Evolutionary conservation across 257 asterid species (phyloP).

Genomic region (Handroanthus guayacan): DNA sequence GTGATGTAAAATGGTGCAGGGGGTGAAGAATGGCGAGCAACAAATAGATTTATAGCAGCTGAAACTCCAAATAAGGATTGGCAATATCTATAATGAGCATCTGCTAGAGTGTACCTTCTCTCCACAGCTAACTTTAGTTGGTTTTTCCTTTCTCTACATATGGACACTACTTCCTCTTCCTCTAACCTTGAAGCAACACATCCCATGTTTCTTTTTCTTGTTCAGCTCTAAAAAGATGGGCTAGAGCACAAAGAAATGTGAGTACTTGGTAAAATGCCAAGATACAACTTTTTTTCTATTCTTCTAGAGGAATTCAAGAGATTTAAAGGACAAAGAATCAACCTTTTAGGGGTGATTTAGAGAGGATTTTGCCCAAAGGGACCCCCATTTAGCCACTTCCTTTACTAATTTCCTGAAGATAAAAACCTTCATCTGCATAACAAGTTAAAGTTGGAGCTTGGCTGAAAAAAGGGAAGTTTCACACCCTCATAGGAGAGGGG

Average conservation of each 20-base stretch:
- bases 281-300: neutral
- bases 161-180: slow-evolving; percentile 85
- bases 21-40: slow-evolving; percentile 71
- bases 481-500: neutral
- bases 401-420: neutral
- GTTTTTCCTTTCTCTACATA: slow-evolving; percentile 81
- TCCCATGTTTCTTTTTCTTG: neutral
- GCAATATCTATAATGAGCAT: slow-evolving; percentile 82
- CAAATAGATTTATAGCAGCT: slow-evolving; percentile 81
- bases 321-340: neutral
- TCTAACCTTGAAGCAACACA: slow-evolving; percentile 63
- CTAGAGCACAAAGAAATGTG: neutral
- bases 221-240: neutral
- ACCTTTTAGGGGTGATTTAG: neutral
- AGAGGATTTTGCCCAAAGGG: neutral
- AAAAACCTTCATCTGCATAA: neutral
- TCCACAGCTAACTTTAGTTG: slow-evolving; percentile 82
- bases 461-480: neutral
- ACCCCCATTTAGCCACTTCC: neutral
- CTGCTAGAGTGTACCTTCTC: slow-evolving; percentile 80
- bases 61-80: slow-evolving; percentile 84
- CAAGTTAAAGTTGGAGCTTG: neutral
- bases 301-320: neutral
- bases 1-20: neutral
- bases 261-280: neutral